These are phyloP conservation scores for Linderniella brevidens DNA, from an alignment of 257 asterid species.

Conservation along the genomic window DNA sequence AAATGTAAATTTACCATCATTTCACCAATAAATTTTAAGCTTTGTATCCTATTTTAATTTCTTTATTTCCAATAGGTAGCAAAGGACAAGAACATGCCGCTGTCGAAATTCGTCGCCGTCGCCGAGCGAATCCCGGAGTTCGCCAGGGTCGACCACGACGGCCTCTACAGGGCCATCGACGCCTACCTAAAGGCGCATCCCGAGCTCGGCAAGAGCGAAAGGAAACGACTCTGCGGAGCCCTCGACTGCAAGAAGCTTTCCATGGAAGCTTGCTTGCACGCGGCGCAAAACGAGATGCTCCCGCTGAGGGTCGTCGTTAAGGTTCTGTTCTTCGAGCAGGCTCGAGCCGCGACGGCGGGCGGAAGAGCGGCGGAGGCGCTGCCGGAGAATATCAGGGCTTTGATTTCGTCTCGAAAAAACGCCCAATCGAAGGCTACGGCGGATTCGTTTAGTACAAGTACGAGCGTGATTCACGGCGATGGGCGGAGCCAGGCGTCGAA, in stretches of 20 bases:
- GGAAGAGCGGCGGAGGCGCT: slow-evolving; percentile 49
- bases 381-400: slow-evolving; percentile 57
- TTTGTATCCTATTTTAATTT: too few relatives aligned
- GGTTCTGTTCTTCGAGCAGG: slow-evolving; percentile 87
- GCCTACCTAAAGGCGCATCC: slow-evolving; percentile 76
- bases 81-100: slow-evolving; percentile 25
- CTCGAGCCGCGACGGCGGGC: slow-evolving; percentile 54
- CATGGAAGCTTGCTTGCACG: slow-evolving; percentile 71
- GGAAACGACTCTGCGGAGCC: slow-evolving; percentile 51
- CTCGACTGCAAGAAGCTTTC: slow-evolving; percentile 72
- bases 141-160: slow-evolving; percentile 76
- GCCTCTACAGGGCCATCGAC: slow-evolving; percentile 79
- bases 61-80: too few relatives aligned
- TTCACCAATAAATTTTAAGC: too few relatives aligned
- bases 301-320: slow-evolving; percentile 78
- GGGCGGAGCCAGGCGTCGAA: slow-evolving; percentile 13
- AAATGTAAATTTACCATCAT: too few relatives aligned
- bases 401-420: slow-evolving; percentile 13
- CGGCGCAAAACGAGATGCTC: slow-evolving; percentile 86
- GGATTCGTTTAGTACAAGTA: too few relatives aligned
- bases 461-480: too few relatives aligned
- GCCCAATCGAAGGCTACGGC: too few relatives aligned
- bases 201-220: slow-evolving; percentile 56
- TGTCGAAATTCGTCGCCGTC: slow-evolving; percentile 46
- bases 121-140: slow-evolving; percentile 66